A percentile compares a stretch with the other conserved stretches of the same genome.
Conservation (phyloP, 305 asterid genomes). For the Rubia peregrina region DNA sequence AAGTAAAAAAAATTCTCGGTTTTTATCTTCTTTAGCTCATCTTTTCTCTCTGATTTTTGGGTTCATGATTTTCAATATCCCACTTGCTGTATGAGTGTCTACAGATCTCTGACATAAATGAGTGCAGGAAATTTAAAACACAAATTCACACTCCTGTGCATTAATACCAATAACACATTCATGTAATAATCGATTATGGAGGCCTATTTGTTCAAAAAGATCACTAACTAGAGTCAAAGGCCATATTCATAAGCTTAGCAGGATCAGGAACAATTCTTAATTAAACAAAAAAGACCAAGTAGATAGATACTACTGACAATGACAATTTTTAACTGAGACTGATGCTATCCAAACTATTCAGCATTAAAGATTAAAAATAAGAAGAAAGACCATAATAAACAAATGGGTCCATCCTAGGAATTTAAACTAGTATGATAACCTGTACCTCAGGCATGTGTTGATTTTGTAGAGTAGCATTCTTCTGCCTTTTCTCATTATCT, state of each 20-base stretch:
- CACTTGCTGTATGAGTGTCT: background rate
- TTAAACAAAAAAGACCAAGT: background rate
- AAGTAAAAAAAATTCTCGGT: too few relatives aligned
- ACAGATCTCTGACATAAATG: background rate
- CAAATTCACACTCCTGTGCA: background rate
- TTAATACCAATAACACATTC: background rate
- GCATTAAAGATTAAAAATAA: background rate
- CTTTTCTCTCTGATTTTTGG: background rate
- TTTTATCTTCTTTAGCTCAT: background rate
- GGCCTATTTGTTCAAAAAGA: background rate
- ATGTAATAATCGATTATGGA: background rate
- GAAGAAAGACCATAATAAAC: background rate
- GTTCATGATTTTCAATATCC: background rate
- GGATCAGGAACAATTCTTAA: background rate
- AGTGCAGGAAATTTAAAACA: background rate
- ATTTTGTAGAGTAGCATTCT: slow-evolving; percentile 32
- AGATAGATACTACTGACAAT: background rate
- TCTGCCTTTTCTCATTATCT: slow-evolving; percentile 34
- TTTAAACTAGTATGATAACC: background rate
- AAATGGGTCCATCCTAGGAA: background rate
- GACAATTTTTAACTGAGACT: background rate
- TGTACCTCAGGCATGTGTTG: slow-evolving; percentile 58
- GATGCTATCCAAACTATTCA: background rate
- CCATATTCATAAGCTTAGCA: too few relatives aligned
- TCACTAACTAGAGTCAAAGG: background rate